phyloP scores from a whole-genome alignment of 306 rosid genomes.

The Lotus japonicus region DNA sequence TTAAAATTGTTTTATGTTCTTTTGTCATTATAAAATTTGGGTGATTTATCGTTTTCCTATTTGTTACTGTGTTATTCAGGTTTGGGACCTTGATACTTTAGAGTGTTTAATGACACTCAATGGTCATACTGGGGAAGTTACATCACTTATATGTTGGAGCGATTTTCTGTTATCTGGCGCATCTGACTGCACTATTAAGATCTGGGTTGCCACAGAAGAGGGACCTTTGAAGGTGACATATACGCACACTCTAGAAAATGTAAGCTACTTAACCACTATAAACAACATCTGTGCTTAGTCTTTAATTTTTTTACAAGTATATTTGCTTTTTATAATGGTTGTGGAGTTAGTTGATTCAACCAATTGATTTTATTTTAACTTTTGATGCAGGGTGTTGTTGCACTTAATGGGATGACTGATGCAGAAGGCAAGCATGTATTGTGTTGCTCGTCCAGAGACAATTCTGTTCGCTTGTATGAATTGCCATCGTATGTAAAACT shows the following conservation, averaged over 20 bases:
- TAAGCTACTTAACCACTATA: background rate
- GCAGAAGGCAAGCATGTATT: conserved; percentile 23
- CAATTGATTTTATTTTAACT: background rate
- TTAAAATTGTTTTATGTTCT: background rate
- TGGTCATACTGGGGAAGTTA: conserved; percentile 34
- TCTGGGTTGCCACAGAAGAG: conserved; percentile 23
- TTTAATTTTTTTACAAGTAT: background rate
- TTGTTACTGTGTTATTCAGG: conserved; percentile 20
- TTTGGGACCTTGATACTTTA: conserved; percentile 37
- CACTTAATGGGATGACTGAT: conserved; percentile 28
- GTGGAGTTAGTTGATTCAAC: too few relatives aligned
- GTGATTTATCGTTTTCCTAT: background rate
- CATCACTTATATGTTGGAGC: conserved; percentile 44
- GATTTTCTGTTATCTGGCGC: conserved; percentile 28
- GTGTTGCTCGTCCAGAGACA: conserved; percentile 31
- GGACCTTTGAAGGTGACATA: conserved; percentile 23
- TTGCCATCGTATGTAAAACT: conserved; percentile 38
- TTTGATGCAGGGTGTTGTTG: conserved; percentile 32
- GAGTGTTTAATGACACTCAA: conserved; percentile 34
- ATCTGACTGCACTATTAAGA: conserved; percentile 25
- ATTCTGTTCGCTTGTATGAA: conserved; percentile 32
- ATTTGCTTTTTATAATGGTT: background rate
- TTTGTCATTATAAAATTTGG: background rate
- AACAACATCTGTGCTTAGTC: background rate
- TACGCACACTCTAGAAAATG: conserved; percentile 25